Conservation (phyloP, 208 protist species). For the Leishmania martiniquensis region DNA sequence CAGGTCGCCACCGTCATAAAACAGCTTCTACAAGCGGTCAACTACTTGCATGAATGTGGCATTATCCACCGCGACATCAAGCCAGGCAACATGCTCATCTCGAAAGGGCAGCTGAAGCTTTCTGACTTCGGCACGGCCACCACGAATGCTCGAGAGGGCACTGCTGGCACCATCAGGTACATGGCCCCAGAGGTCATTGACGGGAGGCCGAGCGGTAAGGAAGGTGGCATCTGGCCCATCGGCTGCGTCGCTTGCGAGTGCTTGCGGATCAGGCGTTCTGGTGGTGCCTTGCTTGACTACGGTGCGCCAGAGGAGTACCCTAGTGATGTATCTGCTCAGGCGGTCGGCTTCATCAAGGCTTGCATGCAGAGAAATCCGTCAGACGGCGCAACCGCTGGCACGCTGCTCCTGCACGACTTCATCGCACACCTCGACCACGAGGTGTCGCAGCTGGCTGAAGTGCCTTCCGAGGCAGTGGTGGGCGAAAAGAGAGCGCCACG, state of each 20-base stretch:
- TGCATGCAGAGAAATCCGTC: slow-evolving; percentile 59
- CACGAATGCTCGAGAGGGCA: slow-evolving; percentile 46
- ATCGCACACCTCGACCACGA: slow-evolving; percentile 68
- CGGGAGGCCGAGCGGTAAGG: slow-evolving; percentile 53
- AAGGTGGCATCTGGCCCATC: slow-evolving; percentile 76
- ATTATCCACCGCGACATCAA: slow-evolving; percentile 93
- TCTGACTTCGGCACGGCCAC: slow-evolving; percentile 83
- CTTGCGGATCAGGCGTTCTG: slow-evolving; percentile 39
- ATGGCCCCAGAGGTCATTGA: slow-evolving; percentile 62
- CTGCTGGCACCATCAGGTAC: slow-evolving; percentile 68
- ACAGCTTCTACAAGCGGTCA: slow-evolving; percentile 70
- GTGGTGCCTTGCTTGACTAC: slow-evolving; percentile 53
- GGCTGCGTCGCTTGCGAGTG: slow-evolving; percentile 63
- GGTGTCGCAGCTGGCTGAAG: slow-evolving; percentile 47
- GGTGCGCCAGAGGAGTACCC: slow-evolving; percentile 50
- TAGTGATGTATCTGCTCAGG: slow-evolving; percentile 40
- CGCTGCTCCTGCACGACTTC: slow-evolving; percentile 69
- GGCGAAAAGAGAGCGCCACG: slow-evolving; percentile 22
- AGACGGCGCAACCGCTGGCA: slow-evolving; percentile 56
- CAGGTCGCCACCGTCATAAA: slow-evolving; percentile 58
- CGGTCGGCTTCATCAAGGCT: slow-evolving; percentile 62
- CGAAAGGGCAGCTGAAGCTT: slow-evolving; percentile 72
- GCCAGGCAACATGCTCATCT: slow-evolving; percentile 83
- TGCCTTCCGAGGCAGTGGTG: slow-evolving; percentile 35
- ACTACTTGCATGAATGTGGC: slow-evolving; percentile 69